A percentile compares a stretch with the other conserved stretches of the same genome.
Evolutionary conservation across 2,329 filamentous ascomycete genomes (phyloP).

Genomic region (Harringtonia aguacate): DNA sequence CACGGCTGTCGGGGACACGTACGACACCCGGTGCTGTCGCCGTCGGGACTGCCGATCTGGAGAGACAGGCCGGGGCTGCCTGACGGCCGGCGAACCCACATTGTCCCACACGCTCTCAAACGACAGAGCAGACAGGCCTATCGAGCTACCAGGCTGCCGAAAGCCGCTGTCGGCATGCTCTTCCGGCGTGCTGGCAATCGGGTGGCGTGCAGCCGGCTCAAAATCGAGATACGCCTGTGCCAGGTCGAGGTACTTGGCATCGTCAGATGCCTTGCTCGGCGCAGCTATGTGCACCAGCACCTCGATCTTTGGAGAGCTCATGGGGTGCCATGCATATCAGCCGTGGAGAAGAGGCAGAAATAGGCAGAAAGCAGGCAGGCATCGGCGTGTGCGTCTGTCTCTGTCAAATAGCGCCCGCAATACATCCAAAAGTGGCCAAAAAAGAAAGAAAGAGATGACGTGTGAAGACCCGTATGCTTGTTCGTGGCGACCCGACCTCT

Average conservation of each 20-base stretch:
- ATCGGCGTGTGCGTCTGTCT: too few species aligned
- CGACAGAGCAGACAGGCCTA: conserved; percentile 15
- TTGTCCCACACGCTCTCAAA: conserved; percentile 21
- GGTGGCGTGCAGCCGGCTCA: conserved; percentile 15
- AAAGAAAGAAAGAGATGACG: not conserved
- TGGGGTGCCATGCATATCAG: not conserved
- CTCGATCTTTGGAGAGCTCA: conserved; percentile 28
- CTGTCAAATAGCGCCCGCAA: too few species aligned
- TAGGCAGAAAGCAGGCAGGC: too few species aligned
- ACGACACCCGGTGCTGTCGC: not conserved
- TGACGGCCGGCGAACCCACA: conserved; percentile 13
- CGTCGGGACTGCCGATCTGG: conserved; percentile 10
- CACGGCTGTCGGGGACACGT: conserved; percentile 15
- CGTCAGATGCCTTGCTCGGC: conserved; percentile 35
- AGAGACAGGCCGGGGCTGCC: not conserved
- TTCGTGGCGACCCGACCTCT: not conserved
- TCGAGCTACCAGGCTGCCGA: conserved; percentile 4
- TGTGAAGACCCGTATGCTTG: not conserved
- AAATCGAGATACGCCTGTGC: conserved; percentile 42
- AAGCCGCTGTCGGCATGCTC: not conserved
- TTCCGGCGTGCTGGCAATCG: not conserved
- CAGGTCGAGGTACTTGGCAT: conserved; percentile 36
- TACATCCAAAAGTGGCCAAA: too few species aligned
- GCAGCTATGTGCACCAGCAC: conserved; percentile 46
- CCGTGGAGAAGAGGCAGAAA: too few species aligned